Conservation (phyloP, 768 basidiomycete species). For the Auriscalpium microsporum region DNA sequence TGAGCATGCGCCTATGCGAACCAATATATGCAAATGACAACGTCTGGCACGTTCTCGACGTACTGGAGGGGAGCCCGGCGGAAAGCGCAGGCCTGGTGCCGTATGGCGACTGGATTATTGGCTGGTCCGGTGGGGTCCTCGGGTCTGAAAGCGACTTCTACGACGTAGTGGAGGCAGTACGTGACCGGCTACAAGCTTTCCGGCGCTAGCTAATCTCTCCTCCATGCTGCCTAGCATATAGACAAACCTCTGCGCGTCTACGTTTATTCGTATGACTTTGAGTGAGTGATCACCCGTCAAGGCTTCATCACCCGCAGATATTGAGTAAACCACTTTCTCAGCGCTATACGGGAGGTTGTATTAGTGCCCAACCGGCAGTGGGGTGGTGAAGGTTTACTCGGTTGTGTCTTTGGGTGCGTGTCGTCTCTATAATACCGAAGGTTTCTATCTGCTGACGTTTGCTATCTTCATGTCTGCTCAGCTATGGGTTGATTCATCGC, state of each 20-base stretch:
- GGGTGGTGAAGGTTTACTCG: conserved; percentile 93
- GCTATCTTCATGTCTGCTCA: conserved; percentile 22
- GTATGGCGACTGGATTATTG: conserved; percentile 71
- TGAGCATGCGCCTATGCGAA: conserved; percentile 90
- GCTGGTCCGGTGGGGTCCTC: conserved; percentile 92
- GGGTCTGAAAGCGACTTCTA: conserved; percentile 94
- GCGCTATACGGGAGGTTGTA: conserved; percentile 87
- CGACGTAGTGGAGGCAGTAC: conserved; percentile 84
- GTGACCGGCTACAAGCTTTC: conserved; percentile 21
- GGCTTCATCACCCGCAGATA: conserved; percentile 1
- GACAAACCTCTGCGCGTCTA: conserved; percentile 92
- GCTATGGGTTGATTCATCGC: conserved; percentile 87
- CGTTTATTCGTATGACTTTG: conserved; percentile 95
- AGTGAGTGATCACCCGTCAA: conserved; percentile 44
- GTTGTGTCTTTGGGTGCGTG: conserved; percentile 89
- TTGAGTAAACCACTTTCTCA: conserved; percentile 23
- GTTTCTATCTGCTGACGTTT: neutral
- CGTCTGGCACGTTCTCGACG: conserved; percentile 98
- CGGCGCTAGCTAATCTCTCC: neutral
- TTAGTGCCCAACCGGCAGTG: conserved; percentile 93
- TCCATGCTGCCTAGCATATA: conserved; percentile 51
- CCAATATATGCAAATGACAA: conserved; percentile 84
- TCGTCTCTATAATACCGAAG: neutral
- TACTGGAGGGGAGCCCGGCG: conserved; percentile 91
- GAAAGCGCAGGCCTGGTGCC: conserved; percentile 96